Evolutionary conservation across 2,329 filamentous ascomycete genomes (phyloP), one percentile per base, ranked within the genome.

Genomic region (Monilinia polystroma): DNA sequence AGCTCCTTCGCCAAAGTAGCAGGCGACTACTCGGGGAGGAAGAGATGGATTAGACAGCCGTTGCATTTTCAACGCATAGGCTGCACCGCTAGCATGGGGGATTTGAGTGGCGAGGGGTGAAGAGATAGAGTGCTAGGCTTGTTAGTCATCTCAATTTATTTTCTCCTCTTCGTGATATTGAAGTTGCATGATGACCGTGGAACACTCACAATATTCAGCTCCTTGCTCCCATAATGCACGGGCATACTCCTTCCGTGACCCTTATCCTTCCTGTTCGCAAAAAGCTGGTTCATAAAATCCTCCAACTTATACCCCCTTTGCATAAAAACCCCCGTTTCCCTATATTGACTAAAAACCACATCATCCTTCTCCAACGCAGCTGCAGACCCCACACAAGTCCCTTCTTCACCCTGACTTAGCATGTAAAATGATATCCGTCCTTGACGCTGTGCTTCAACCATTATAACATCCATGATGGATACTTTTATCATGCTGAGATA

Each of bases 401-500:
- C 95, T 82, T 99, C 95, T 69, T 76, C 72, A 3, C 72, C 71
- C 49, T 70, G 59, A 43, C 65, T 69, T 8, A 94, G 94, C 91
- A 99, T 98, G 79, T 99, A 99, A 80, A 99, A 99, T 63, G 71
- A 74, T 26, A 77, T 49, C 32, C 76, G 71, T 14, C 76, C 76
- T 79, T 99, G 95, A 56, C 95, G 85, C 79, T 99, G 95, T 0
- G 95, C 93, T 75, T 99, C 95, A 75, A 97, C 97, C 93, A 98
- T 98, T 77, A 98, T 91, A 66, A 96, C 79, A 76, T 99, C 95
- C 92, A 99, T 95, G 72, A 98, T 90, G 66, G 90, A 87, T 12
- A 89, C 81, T 47, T 82, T 84, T 12, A 90, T 74, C 88, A 90
- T 90, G 73, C 88, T 85, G 68, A 80, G 83, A 77, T 76, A 76